Base-by-base conservation (phyloP, 257 asterid species). In the Oldenlandia corymbosa region DNA sequence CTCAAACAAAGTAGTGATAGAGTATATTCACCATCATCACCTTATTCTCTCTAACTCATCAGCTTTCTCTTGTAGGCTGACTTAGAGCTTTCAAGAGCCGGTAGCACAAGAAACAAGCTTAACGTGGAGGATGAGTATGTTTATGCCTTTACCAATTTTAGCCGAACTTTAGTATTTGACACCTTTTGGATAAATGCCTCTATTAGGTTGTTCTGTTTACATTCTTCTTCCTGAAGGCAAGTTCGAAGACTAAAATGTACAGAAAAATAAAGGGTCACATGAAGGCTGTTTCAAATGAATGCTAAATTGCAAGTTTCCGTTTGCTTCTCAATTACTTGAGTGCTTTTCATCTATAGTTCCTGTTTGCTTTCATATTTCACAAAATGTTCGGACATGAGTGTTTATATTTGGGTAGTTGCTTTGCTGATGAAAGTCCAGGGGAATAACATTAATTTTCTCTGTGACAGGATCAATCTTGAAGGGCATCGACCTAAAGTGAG, bases 401-500 rank as follows among this genome's bases (percentile, higher is more conserved):
- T 30, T 32, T 52, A 65, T 65, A 7, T 18, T 39, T 3, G 14
- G 20, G n/a, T 2, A 43, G 32, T 53, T 21, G 5, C 58, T 60
- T 34, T 41, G 9, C 55, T 8, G 24, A 14, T 45, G 31, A 5
- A 3, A 66, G 10, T 60, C 43, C 34, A 9, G 16, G 7, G 39
- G 43, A 49, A 27, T 42, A 42, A 34, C 47, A 50, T 52, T 51
- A 39, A 14, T 70, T 65, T 65, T 61, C 58, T 57, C 34, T 75
- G 53, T 78, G 34, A 65, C 79, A 93, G 99, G 95, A 86, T 93
- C 81, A 66, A 85, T 82, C 90, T 90, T 76, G 95, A 82, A 75
- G 92, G 91, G 64, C 99, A 79, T 88, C 95, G 95, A 58, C 94
- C 87, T 66, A 87, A 81, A 78, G 99, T 93, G 60, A 87, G 97